Evolutionary conservation across 768 basidiomycete species (phyloP), one percentile per base, ranked within the genome.

Genomic region (Lactarius tabidus): DNA sequence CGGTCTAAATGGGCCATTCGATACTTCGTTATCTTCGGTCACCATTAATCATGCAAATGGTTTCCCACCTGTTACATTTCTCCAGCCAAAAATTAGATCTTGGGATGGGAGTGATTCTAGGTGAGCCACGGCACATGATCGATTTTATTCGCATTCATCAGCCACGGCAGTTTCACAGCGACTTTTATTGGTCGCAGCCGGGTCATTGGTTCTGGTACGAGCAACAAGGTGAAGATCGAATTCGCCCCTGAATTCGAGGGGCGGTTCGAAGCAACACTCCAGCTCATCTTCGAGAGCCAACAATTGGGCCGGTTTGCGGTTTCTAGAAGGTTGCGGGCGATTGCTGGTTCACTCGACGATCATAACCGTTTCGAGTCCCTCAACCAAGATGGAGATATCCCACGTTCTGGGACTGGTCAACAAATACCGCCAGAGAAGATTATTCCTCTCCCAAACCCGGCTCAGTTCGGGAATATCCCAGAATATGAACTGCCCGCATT

Each of bases 1-100:
- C 0, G 71, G 69, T 18, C 78, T 78, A 1, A 51, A 61, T 8
- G 53, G 35, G 17, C 72, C 71, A 2, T 63, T 69, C 31, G 53
- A 28, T 10, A 57, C 53, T 7, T 15, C 15, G 33, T 12, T 17
- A 36, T 45, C 14, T 38, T 73, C 12, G 41, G 55, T 17, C 51
- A 75, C 20, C 39, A 70, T 56, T 65, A 57, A 36, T 64, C 67
- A 38, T 31, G 57, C 28, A 53, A 63, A 17, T 17, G 62, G 33
- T n/a, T 35, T 39, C 62, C 38, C 65, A 9, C 15, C 33, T 71
- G 56, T 45, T 60, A 60, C 41, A 4, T 53, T 74, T 39, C 51
- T 67, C 8, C 36, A 63, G 0, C 64, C 56, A 59, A 56, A 45
- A 48, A 51, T 63, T 35, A n/a, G n/a, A 18, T 28, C 60, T 23